These are phyloP conservation scores for Toxoplasma gondii DNA, from an alignment of 169 alveolate species.

Conservation along the genomic window DNA sequence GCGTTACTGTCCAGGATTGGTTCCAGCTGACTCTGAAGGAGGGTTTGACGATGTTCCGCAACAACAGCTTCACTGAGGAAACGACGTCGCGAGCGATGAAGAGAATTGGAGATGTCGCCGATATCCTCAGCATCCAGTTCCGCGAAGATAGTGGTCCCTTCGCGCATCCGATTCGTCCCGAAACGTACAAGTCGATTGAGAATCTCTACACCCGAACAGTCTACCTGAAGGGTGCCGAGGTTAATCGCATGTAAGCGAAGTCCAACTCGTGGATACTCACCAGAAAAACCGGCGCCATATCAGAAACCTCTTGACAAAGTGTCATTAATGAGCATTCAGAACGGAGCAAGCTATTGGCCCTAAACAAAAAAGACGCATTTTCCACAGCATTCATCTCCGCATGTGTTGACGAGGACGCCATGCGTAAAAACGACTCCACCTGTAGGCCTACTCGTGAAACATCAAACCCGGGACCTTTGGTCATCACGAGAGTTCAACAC, in stretches of 20 bases:
- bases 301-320: too few relatives aligned
- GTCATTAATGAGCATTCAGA: too few relatives aligned
- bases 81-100: conserved; percentile 78
- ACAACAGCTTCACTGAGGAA: conserved; percentile 84
- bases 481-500: too few relatives aligned
- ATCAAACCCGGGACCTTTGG: too few relatives aligned
- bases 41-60: conserved; percentile 93
- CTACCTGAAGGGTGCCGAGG: conserved; percentile 91
- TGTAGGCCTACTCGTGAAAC: too few relatives aligned
- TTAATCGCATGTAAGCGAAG: conserved; percentile 91
- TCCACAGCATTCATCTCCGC: too few relatives aligned
- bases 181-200: conserved; percentile 87
- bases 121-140: conserved; percentile 83
- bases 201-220: conserved; percentile 93
- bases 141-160: conserved; percentile 91
- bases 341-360: too few relatives aligned
- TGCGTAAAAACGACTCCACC: too few relatives aligned
- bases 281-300: background rate
- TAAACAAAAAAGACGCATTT: too few relatives aligned
- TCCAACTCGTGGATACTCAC: conserved; percentile 87
- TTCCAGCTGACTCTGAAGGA: conserved; percentile 90
- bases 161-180: conserved; percentile 94
- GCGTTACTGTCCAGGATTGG: conserved; percentile 93
- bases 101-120: conserved; percentile 86
- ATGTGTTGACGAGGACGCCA: too few relatives aligned